Percentiles rank a stretch among this genome's conserved stretches.
Evolutionary conservation across 805 yeast genomes (phyloP).

Genomic region (Blastobotrys parvus): DNA sequence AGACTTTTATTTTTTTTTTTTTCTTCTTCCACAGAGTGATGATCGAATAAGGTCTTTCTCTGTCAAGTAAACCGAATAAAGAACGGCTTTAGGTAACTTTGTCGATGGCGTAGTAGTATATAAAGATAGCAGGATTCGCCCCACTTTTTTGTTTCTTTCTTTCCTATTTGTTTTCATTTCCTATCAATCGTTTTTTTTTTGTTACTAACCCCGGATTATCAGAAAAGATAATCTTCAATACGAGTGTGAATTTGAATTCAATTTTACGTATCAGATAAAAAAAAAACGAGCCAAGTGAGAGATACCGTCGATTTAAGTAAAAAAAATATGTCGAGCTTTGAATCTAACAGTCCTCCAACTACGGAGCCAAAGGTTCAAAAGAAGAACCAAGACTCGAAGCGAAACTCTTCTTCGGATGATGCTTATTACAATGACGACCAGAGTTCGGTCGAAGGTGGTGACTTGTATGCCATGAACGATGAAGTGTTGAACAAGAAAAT

Average conservation of each 20-base stretch:
- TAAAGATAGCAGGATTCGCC: neutral
- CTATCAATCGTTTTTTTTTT: neutral
- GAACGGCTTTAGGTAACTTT: too few species aligned
- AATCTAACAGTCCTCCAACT: too few species aligned
- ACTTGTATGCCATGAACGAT: slow-evolving; percentile 10
- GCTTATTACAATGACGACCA: neutral
- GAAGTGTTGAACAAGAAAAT: slow-evolving; percentile 11
- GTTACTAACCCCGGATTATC: too few species aligned
- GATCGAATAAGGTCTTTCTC: neutral
- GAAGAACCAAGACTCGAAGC: neutral
- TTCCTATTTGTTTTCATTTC: neutral
- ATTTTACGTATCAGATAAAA: too few species aligned
- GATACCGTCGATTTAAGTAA: too few species aligned
- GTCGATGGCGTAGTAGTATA: neutral
- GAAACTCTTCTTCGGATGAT: neutral
- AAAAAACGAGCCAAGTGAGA: too few species aligned
- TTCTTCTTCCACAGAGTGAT: neutral
- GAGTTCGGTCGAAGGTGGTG: slow-evolving; percentile 3
- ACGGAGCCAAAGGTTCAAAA: neutral
- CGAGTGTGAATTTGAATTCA: too few species aligned
- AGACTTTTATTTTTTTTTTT: neutral
- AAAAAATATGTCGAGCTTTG: too few species aligned
- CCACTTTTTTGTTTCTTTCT: neutral
- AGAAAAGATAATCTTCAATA: too few species aligned
- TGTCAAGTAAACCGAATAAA: too few species aligned